Base-by-base conservation (phyloP, 768 basidiomycete genomes). In the Suillus bovinus region DNA sequence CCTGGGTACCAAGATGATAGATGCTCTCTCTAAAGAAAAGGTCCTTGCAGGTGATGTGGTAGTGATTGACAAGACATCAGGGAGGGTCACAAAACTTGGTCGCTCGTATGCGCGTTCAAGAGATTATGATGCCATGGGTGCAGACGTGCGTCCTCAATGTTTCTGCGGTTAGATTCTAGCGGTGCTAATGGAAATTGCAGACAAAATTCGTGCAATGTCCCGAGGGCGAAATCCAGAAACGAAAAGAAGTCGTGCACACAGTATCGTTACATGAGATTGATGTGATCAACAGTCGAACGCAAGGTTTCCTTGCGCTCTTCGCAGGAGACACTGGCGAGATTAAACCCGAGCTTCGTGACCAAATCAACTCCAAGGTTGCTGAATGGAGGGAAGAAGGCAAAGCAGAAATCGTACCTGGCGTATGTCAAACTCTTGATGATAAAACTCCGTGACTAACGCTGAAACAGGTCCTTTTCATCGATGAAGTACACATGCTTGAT, bases 311-410 rank as follows among this genome's bases (percentile, higher is more conserved):
- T 39, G 96, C 97, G 0, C 84, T 99, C 14, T 92, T 92, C 72
- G 87, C 91, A 58, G 96, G 96, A 13, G 97, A 99, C 73, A 99
- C 97, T 0, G 97, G 97, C 20, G 97, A 99, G 79, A 98, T 99
- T 76, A 98, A 97, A 78, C 92, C 95, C 34, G 96, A 99, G 73
- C 80, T 99, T 62, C 86, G 96, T 58, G 92, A 90, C 69, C 96
- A 99, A 76, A 99, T 99, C 76, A 93, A 99, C 76, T 86, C 89
- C 53, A 98, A 98, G 74, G 95, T 99, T 5, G 90, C 88, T 3
- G 96, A 99, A 71, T 99, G 96, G 96, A 81, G 94, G 61, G 96
- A 99, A 77, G 96, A 98, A 78, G 96, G 96, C 64, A 99, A 99
- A 76, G 96, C 96, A 2, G 94, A 95, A 73, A 94, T 99, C 62